These are phyloP conservation scores for Fagus crenata DNA, from an alignment of 306 rosid genomes.

Conservation along the genomic window DNA sequence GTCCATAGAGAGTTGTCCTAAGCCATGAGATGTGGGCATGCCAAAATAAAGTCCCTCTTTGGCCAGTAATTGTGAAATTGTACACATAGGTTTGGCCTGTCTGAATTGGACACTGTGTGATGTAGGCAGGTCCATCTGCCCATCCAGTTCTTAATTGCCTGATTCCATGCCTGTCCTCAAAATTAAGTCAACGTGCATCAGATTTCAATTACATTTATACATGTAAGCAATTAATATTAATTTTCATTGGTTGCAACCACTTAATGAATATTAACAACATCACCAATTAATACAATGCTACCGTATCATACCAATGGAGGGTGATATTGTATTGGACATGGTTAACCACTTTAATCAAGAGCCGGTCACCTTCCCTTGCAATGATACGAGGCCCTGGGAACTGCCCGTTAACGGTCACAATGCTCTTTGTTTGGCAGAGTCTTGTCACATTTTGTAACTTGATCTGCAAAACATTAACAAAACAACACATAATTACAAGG, in stretches of 20 bases:
- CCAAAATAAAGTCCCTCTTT: conserved; percentile 74
- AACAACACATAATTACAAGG: neutral
- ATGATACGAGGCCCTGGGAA: conserved; percentile 66
- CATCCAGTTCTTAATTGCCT: conserved; percentile 63
- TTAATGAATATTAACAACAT: too few species aligned
- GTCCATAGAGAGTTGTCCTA: conserved; percentile 59
- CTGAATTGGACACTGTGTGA: conserved; percentile 75
- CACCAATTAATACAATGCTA: neutral
- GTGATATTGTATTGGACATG: conserved; percentile 56
- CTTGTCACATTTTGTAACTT: conserved; percentile 60
- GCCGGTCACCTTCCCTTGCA: conserved; percentile 79
- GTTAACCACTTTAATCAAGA: conserved; percentile 59
- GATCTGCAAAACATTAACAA: conserved; percentile 32
- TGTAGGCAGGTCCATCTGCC: conserved; percentile 82
- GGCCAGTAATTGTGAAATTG: conserved; percentile 61
- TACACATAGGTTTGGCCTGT: conserved; percentile 56
- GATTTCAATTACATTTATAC: neutral
- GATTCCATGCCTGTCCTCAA: conserved; percentile 51
- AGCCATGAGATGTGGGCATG: conserved; percentile 86
- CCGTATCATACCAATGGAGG: conserved; percentile 53
- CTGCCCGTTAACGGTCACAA: conserved; percentile 64
- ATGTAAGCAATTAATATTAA: conserved; percentile 12
- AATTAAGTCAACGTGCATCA: neutral
- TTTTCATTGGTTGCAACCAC: too few species aligned
- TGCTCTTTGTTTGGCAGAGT: conserved; percentile 70